Evolutionary conservation across 352 stramenopile genomes (phyloP), one percentile per base, ranked within the genome.

Genomic region (Phytophthora pinifolia): DNA sequence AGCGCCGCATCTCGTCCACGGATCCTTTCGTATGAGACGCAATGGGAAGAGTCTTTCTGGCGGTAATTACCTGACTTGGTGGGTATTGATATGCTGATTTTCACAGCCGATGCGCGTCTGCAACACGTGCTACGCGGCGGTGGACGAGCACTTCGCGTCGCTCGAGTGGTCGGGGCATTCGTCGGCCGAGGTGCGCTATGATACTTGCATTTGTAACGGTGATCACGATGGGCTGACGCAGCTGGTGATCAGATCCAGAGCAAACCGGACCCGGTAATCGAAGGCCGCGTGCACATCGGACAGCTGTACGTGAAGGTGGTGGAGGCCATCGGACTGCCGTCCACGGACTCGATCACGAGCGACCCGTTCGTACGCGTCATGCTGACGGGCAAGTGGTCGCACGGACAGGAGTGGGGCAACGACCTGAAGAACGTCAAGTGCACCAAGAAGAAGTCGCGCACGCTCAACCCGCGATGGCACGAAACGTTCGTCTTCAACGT

Each of bases 401-500:
- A 94, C 43, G 81, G 81, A 14, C 83, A 94, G 57, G 79, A 90
- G 54, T 94, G 83, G 83, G 81, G 79, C 1, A 85, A 83, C 37
- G 81, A 94, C 38, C 69, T 92, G 50, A 86, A 89, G 63, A 89
- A 75, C 42, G 67, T 78, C 62, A 89, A 89, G 53, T 90, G 82
- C 54, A 94, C 83, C 8, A 94, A 94, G 69, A 89, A 89, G 39
- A 94, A 92, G 62, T 91, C 79, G 27, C 81, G 83, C 35, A 94
- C 83, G 35, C 70, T 94, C 25, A 94, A 94, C 46, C 83, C 83
- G 25, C 83, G 83, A 22, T 94, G 83, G 83, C 83, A 94, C 50
- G 83, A 94, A 52, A 94, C 79, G 9, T 94, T 94, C 39, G 83
- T 94, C 34, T 94, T 92, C 63, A 94, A 94, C 52, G 83, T 94